phyloP scores from a whole-genome alignment of 2,329 filamentous ascomycete genomes.

The Annulohypoxylon truncatum region DNA sequence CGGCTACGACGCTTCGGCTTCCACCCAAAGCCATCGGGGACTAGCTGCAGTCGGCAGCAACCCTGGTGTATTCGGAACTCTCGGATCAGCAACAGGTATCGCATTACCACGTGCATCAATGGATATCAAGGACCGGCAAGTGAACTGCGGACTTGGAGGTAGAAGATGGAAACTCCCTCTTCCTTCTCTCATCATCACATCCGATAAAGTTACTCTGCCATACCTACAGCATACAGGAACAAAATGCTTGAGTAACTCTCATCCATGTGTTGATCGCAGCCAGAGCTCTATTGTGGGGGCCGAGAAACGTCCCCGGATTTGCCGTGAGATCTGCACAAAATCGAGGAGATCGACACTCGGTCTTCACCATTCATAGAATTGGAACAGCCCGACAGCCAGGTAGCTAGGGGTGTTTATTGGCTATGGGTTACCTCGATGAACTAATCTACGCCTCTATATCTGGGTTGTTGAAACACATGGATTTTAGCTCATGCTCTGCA shows the following conservation, averaged over 20 bases:
- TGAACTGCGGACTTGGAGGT: conserved; percentile 10
- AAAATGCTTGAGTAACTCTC: not conserved
- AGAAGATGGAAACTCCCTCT: conserved; percentile 2
- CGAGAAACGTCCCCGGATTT: conserved; percentile 34
- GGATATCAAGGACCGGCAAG: conserved; percentile 16
- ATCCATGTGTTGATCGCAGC: conserved; percentile 23
- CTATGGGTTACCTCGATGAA: conserved; percentile 2
- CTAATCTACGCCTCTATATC: conserved; percentile 13
- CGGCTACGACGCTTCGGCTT: conserved; percentile 33
- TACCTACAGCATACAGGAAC: conserved; percentile 1
- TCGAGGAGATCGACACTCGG: conserved; percentile 32
- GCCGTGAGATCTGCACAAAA: conserved; percentile 37
- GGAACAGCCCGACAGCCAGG: conserved; percentile 6
- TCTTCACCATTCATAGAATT: conserved; percentile 22
- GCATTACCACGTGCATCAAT: conserved; percentile 26
- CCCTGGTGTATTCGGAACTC: conserved; percentile 27
- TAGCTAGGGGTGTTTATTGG: conserved; percentile 18
- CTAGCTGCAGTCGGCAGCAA: conserved; percentile 27
- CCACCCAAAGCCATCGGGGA: conserved; percentile 25
- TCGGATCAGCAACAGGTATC: conserved; percentile 27
- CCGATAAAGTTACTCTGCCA: not conserved
- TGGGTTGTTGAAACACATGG: conserved; percentile 23
- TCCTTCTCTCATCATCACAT: conserved; percentile 1
- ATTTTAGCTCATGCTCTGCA: conserved; percentile 17
- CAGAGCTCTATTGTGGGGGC: conserved; percentile 22